phyloP scores from a whole-genome alignment of 371 early-diverging fungal genomes.

The Sporodiniella umbellata region DNA sequence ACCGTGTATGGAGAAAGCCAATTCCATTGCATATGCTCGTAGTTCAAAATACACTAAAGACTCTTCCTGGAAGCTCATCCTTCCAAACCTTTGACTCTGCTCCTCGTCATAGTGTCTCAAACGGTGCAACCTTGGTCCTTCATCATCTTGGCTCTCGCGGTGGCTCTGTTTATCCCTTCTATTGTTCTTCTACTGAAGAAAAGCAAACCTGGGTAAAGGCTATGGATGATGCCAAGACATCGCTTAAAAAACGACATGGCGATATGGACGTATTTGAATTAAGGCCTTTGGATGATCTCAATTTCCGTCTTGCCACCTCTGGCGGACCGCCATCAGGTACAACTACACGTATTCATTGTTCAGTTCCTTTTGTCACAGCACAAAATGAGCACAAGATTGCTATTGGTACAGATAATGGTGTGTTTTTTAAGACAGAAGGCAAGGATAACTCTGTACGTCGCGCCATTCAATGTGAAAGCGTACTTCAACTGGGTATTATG shows the following conservation, averaged over 20 bases:
- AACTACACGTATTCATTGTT: conserved; percentile 64
- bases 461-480: conserved; percentile 39
- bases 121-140: conserved; percentile 20
- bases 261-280: conserved; percentile 67
- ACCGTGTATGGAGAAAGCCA: conserved; percentile 64
- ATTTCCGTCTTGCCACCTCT: conserved; percentile 31
- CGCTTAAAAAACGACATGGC: conserved; percentile 39
- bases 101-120: background rate
- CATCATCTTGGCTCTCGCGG: conserved; percentile 42
- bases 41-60: conserved; percentile 23
- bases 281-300: conserved; percentile 38
- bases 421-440: conserved; percentile 56
- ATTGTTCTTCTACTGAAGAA: conserved; percentile 66
- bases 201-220: conserved; percentile 80
- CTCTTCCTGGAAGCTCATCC: conserved; percentile 3
- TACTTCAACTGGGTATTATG: conserved; percentile 41
- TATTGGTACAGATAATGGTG: conserved; percentile 84
- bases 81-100: background rate
- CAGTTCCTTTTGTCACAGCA: conserved; percentile 53
- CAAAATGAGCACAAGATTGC: conserved; percentile 55
- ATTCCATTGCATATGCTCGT: conserved; percentile 62
- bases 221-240: conserved; percentile 74
- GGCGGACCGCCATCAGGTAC: conserved; percentile 15
- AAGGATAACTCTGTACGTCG: conserved; percentile 23
- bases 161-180: conserved; percentile 36